Percentiles rank a stretch among this genome's conserved stretches.
Conservation (phyloP, 345 rosid species). For the Euclidium syriacum region DNA sequence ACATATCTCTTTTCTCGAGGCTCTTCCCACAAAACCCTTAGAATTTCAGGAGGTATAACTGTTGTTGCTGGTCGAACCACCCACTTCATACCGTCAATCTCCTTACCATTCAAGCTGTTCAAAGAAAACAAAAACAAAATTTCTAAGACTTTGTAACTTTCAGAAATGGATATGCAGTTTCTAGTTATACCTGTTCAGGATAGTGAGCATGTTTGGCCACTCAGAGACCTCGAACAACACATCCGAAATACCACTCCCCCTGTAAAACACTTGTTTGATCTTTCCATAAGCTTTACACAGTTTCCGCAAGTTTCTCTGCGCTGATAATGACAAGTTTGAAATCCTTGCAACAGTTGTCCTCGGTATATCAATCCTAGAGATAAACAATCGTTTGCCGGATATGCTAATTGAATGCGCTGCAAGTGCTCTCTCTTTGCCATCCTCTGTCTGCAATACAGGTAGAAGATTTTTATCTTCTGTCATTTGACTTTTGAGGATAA, state of each 20-base stretch:
- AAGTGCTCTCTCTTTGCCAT: constrained; percentile 40
- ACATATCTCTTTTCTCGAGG: constrained; percentile 33
- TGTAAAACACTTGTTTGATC: neutral
- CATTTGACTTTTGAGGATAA: neutral
- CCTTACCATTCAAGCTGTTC: constrained; percentile 35
- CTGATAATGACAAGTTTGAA: constrained; percentile 2
- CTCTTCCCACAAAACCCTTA: constrained; percentile 33
- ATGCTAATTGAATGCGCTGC: constrained; percentile 31
- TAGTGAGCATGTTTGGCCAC: constrained; percentile 45
- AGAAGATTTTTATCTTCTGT: neutral
- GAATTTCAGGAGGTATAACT: constrained; percentile 30
- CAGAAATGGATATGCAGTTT: neutral
- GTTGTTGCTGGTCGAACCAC: constrained; percentile 31
- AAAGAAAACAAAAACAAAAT: neutral
- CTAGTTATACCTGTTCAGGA: constrained; percentile 31
- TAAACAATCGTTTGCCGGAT: constrained; percentile 16
- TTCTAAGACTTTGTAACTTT: neutral
- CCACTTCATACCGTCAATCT: constrained; percentile 25
- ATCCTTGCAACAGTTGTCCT: constrained; percentile 41
- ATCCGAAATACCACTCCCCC: constrained; percentile 3
- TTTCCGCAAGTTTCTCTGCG: neutral
- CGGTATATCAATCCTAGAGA: constrained; percentile 46
- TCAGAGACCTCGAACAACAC: constrained; percentile 30
- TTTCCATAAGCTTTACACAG: constrained; percentile 25
- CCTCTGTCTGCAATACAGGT: constrained; percentile 34